Percentiles rank a stretch among this genome's conserved stretches.
These are phyloP conservation scores for Taphrina pruni DNA, from an alignment of 1,139 yeast species.

Conservation along the genomic window DNA sequence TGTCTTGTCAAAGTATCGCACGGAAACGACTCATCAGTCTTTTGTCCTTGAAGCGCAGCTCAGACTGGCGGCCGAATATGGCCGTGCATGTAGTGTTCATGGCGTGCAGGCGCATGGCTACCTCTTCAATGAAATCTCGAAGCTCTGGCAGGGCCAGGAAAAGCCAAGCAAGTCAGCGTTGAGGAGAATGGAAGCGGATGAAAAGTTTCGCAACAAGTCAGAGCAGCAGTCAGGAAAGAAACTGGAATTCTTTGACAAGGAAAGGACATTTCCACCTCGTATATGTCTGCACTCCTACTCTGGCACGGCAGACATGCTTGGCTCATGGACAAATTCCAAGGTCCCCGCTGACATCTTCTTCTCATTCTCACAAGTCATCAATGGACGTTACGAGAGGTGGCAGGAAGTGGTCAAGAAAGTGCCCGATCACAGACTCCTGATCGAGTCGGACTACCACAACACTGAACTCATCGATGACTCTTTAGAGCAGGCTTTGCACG, in stretches of 20 bases:
- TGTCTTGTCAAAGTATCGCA: slow-evolving; percentile 58
- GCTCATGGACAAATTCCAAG: slow-evolving; percentile 43
- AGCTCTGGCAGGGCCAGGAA: slow-evolving; percentile 47
- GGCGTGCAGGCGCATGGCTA: slow-evolving; percentile 79
- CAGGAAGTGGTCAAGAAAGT: slow-evolving; percentile 51
- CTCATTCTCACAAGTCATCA: slow-evolving; percentile 69
- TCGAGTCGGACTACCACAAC: slow-evolving; percentile 61
- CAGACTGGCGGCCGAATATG: slow-evolving; percentile 58
- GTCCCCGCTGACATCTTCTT: slow-evolving; percentile 53
- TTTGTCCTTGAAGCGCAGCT: slow-evolving; percentile 61
- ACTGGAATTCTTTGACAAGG: not conserved
- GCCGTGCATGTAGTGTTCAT: slow-evolving; percentile 73
- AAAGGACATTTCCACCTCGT: slow-evolving; percentile 47
- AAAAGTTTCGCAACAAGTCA: slow-evolving; percentile 5
- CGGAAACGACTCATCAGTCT: slow-evolving; percentile 69
- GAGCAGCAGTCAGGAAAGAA: not conserved
- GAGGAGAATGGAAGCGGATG: slow-evolving; percentile 20
- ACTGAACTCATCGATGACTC: slow-evolving; percentile 48
- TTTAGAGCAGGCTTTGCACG: slow-evolving; percentile 23
- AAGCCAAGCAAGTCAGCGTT: slow-evolving; percentile 38
- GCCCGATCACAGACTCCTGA: slow-evolving; percentile 55
- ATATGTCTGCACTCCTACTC: slow-evolving; percentile 81
- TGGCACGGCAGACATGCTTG: slow-evolving; percentile 67
- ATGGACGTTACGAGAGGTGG: slow-evolving; percentile 52
- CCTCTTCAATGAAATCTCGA: slow-evolving; percentile 58